Evolutionary conservation across 2,329 filamentous ascomycete species (phyloP).

Genomic region (Coniella lustricola): DNA sequence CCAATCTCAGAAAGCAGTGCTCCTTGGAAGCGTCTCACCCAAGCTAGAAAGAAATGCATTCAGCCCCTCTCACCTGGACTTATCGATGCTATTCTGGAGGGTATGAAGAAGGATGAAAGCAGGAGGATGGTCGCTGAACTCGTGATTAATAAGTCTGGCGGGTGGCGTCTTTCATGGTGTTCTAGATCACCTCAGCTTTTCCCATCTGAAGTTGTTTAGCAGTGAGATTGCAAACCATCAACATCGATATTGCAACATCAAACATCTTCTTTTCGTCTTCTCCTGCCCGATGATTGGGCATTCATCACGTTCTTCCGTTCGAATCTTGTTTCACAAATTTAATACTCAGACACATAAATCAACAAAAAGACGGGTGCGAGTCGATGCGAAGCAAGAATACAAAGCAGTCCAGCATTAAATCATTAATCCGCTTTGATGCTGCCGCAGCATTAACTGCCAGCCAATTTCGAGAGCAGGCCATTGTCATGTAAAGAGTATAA

Average conservation of each 20-base stretch:
- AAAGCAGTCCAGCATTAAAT: no score
- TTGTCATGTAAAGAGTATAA: neutral
- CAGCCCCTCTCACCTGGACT: conserved; percentile 1
- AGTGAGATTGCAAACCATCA: no score
- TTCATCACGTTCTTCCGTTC: no score
- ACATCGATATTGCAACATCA: no score
- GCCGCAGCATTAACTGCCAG: no score
- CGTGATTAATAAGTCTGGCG: conserved; percentile 6
- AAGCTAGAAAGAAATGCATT: neutral
- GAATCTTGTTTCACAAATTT: no score
- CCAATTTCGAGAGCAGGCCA: neutral
- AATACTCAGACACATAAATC: no score
- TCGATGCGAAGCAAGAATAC: no score
- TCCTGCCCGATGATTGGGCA: no score
- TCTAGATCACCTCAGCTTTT: neutral
- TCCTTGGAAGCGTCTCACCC: neutral
- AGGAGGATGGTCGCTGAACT: conserved; percentile 3
- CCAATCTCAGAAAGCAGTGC: neutral
- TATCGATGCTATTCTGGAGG: conserved; percentile 1
- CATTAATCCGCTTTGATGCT: no score
- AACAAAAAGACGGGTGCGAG: no score
- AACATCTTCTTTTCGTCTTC: no score
- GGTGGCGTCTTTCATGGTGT: conserved; percentile 8
- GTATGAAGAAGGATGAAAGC: neutral
- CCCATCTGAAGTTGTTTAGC: neutral